phyloP scores from a whole-genome alignment of 176 grass and related monocot species.

The bread wheat (Triticum aestivum) region IWGSC_CS_RefSeq_v2.1 NC_057795.1:630316249-630316748 shows the following conservation, averaged over 20 bases:
- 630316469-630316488: not conserved
- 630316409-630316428: not conserved
- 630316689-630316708: not conserved
- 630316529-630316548: too few relatives aligned
- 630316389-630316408: too few relatives aligned
- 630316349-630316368: too few relatives aligned
- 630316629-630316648: not conserved
- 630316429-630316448: not conserved
- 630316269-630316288: not conserved
- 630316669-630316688: not conserved
- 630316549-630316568: not conserved
- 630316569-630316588: not conserved
- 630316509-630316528: not conserved
- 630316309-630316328: not conserved
- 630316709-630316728: not conserved
- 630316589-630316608: not conserved
- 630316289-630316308: not conserved
- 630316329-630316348: not conserved
- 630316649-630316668: not conserved
- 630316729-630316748: not conserved
- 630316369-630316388: too few relatives aligned
- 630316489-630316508: not conserved
- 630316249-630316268: not conserved
- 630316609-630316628: not conserved
- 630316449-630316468: not conserved